Evolutionary conservation across 139 green algal genomes (phyloP).

Genomic region (Monoraphidium neglectum): DNA sequence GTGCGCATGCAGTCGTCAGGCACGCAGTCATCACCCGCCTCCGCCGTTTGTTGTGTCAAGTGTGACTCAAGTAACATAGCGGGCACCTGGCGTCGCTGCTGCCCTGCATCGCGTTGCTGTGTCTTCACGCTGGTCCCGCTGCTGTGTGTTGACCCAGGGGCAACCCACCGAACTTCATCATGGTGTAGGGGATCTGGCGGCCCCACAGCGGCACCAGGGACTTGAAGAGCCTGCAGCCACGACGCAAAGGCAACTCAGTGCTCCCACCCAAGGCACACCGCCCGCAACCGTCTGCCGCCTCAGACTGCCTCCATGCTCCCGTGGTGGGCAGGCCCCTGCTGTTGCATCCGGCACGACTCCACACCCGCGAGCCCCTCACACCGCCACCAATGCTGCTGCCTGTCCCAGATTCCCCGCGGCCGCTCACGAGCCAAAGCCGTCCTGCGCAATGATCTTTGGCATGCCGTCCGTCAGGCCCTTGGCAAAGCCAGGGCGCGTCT

Average conservation of each 20-base stretch:
- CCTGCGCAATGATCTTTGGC: slow-evolving; percentile 80
- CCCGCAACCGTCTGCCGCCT: not conserved
- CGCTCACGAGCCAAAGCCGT: slow-evolving; percentile 57
- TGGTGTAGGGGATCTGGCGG: slow-evolving; percentile 95
- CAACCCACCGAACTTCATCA: slow-evolving; percentile 92
- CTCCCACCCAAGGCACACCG: not conserved
- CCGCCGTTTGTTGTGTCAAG: slow-evolving; percentile 8
- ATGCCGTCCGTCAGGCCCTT: slow-evolving; percentile 84
- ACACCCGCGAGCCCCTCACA: too few relatives aligned
- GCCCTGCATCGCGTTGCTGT: not conserved
- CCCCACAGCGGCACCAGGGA: slow-evolving; percentile 85
- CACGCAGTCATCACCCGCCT: too few relatives aligned
- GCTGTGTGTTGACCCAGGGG: not conserved
- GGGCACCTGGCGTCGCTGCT: not conserved
- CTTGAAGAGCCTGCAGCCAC: slow-evolving; percentile 79
- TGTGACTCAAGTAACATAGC: not conserved
- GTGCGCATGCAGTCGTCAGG: not conserved
- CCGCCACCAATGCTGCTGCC: not conserved
- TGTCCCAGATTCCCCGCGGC: not conserved
- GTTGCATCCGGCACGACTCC: not conserved
- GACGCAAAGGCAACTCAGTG: too few relatives aligned
- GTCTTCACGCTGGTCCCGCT: not conserved
- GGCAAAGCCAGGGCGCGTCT: slow-evolving; percentile 89
- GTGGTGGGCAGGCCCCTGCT: not conserved
- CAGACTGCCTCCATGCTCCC: not conserved